Conservation (phyloP, 805 yeast genomes). For the Candida wancherniae region DNA sequence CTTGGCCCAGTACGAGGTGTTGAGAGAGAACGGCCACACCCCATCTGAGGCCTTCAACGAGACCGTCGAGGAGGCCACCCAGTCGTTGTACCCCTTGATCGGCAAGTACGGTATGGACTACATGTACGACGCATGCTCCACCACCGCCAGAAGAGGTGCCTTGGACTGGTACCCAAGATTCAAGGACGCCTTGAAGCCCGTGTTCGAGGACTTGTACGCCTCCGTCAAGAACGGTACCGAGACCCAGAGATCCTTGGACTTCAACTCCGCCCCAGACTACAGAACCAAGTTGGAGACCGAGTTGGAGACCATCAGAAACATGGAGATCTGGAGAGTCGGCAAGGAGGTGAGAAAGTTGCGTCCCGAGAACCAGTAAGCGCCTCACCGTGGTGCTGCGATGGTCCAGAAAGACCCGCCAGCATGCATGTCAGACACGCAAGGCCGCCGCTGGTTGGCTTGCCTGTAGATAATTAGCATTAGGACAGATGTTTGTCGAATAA, state of each 20-base stretch:
- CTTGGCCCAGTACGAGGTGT: constrained; percentile 99
- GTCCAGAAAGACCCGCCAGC: too few relatives aligned
- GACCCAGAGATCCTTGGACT: constrained; percentile 96
- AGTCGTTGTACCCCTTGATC: constrained; percentile 96
- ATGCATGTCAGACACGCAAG: too few relatives aligned
- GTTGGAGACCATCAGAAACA: constrained; percentile 86
- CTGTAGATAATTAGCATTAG: constrained; percentile 28
- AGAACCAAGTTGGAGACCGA: constrained; percentile 93
- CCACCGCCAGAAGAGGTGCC: constrained; percentile 99
- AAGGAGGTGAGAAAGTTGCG: constrained; percentile 99
- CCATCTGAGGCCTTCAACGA: constrained; percentile 99
- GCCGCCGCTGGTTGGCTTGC: constrained; percentile 16
- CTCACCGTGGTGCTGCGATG: too few relatives aligned
- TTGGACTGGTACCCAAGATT: constrained; percentile 99
- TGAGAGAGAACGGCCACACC: constrained; percentile 99
- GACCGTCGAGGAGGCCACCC: constrained; percentile 99
- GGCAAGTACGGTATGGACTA: constrained; percentile 99
- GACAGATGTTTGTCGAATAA: constrained; percentile 44
- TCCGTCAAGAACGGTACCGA: constrained; percentile 94
- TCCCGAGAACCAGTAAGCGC: constrained; percentile 89
- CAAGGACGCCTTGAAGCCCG: constrained; percentile 98
- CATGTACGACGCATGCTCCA: constrained; percentile 99
- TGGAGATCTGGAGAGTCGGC: constrained; percentile 99
- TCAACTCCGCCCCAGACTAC: constrained; percentile 98
- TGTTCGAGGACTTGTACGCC: constrained; percentile 92